Conservation (phyloP, 371 early-diverging fungal species). For the Mucor plumbeus region DNA sequence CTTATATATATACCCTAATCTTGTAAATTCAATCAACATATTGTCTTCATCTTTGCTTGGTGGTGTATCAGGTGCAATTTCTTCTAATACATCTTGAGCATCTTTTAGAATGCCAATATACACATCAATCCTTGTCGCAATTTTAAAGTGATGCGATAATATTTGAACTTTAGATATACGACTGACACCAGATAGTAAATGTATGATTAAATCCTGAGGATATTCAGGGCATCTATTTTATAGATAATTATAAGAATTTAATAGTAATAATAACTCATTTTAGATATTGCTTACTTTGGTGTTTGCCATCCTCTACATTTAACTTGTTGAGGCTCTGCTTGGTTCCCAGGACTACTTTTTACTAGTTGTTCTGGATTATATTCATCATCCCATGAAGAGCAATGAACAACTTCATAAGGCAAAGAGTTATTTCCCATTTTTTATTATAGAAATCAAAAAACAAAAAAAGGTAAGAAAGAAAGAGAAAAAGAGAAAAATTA, state of each 20-base stretch:
- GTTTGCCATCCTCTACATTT: slow-evolving; percentile 56
- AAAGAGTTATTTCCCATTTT: slow-evolving; percentile 17
- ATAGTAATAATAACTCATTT: not conserved
- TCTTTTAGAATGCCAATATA: slow-evolving; percentile 58
- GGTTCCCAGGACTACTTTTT: slow-evolving; percentile 40
- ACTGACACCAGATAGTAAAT: slow-evolving; percentile 61
- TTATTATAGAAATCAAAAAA: not conserved
- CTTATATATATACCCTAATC: slow-evolving; percentile 33
- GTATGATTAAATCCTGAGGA: slow-evolving; percentile 74
- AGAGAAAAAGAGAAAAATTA: slow-evolving; percentile 7
- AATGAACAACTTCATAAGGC: slow-evolving; percentile 33
- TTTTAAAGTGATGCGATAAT: slow-evolving; percentile 83
- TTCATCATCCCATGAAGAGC: slow-evolving; percentile 52
- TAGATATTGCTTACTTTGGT: slow-evolving; percentile 38
- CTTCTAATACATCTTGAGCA: slow-evolving; percentile 25
- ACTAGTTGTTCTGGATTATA: slow-evolving; percentile 46
- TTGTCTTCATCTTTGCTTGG: slow-evolving; percentile 33
- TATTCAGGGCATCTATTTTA: slow-evolving; percentile 67
- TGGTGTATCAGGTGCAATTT: slow-evolving; percentile 25
- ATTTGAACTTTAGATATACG: slow-evolving; percentile 75
- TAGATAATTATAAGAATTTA: not conserved
- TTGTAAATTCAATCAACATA: slow-evolving; percentile 45
- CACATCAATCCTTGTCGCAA: slow-evolving; percentile 77
- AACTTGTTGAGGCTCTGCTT: slow-evolving; percentile 28
- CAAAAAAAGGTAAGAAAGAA: slow-evolving; percentile 6